Conservation (phyloP, 192 early-diverging fungal genomes). For the Umbelopsis ramanniana region DNA sequence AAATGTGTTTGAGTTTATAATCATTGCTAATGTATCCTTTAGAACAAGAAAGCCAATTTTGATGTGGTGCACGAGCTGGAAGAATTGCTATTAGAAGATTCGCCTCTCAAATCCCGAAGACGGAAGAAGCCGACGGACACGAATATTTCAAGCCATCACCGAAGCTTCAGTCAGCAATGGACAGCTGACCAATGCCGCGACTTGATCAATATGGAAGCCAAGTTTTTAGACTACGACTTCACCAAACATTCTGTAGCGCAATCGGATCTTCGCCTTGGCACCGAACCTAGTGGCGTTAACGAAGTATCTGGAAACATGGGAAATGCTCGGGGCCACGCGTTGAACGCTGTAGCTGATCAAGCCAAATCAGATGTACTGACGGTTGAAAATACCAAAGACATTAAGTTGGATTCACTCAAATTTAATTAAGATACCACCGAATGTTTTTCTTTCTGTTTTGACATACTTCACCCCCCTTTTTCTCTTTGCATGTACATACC, state of each 20-base stretch:
- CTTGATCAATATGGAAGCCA: slow-evolving; percentile 75
- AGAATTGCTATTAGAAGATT: slow-evolving; percentile 92
- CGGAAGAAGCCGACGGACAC: slow-evolving; percentile 45
- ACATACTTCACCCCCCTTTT: background rate
- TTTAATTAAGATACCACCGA: background rate
- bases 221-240: slow-evolving; percentile 74
- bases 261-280: background rate
- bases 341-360: background rate
- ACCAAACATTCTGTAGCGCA: slow-evolving; percentile 45
- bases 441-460: background rate
- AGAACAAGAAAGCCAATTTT: slow-evolving; percentile 87
- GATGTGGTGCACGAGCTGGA: slow-evolving; percentile 96
- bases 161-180: slow-evolving; percentile 17
- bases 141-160: slow-evolving; percentile 42
- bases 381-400: background rate
- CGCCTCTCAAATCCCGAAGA: slow-evolving; percentile 80
- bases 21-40: background rate
- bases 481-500: background rate
- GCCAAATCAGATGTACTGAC: background rate
- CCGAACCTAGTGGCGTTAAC: slow-evolving; percentile 1
- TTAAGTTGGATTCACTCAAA: background rate
- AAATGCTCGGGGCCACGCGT: background rate
- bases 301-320: slow-evolving; percentile 4
- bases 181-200: slow-evolving; percentile 50
- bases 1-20: too few relatives aligned